These are phyloP conservation scores for Oehlia diaphana DNA, from an alignment of 192 early-diverging fungal species.

Conservation along the genomic window DNA sequence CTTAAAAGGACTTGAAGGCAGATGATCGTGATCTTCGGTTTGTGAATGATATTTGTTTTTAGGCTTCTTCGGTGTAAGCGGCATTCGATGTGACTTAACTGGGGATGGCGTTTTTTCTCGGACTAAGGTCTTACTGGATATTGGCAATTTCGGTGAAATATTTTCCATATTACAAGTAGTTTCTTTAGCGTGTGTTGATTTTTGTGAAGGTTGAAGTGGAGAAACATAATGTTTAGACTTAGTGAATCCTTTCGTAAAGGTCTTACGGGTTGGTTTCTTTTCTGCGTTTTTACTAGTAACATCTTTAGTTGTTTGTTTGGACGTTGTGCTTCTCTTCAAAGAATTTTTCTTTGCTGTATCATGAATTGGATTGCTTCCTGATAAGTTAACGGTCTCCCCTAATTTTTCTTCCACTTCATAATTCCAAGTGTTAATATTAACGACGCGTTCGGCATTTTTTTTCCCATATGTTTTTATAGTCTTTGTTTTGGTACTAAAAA, in stretches of 20 bases:
- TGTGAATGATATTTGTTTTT: neutral
- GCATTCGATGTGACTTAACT: neutral
- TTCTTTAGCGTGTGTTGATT: neutral
- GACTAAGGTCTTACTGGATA: neutral
- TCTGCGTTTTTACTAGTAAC: neutral
- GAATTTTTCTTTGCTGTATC: neutral
- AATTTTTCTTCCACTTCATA: neutral
- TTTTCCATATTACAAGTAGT: too few species aligned
- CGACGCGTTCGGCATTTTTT: conserved; percentile 10
- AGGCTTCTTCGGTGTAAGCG: neutral
- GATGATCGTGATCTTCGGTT: neutral
- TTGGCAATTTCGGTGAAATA: neutral
- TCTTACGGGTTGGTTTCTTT: neutral
- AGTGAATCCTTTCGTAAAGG: neutral
- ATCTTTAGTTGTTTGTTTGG: neutral
- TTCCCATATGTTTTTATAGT: conserved; percentile 30
- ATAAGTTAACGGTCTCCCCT: too few species aligned
- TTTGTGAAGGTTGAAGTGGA: neutral
- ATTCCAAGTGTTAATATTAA: neutral
- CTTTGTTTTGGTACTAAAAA: neutral
- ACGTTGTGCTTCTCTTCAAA: neutral
- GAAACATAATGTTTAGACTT: conserved; percentile 6
- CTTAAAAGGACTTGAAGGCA: neutral
- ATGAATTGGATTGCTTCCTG: neutral
- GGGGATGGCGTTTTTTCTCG: neutral